phyloP scores from a whole-genome alignment of 2,329 filamentous ascomycete species.

The Cytospora mali region DNA sequence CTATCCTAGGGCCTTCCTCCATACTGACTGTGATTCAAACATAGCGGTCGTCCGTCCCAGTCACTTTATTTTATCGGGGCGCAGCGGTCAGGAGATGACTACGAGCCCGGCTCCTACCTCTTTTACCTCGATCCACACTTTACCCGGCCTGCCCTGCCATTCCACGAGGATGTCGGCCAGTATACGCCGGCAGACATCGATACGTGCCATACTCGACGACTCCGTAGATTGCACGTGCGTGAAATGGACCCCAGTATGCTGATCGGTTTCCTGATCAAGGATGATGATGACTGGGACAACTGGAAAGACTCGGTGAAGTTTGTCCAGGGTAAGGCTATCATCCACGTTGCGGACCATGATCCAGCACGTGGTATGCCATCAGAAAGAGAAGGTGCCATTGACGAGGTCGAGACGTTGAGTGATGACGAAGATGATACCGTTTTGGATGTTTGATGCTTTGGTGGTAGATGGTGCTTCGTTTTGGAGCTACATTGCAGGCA shows the following conservation, averaged over 20 bases:
- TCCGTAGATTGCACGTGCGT: slow-evolving; percentile 79
- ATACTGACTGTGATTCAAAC: slow-evolving; percentile 19
- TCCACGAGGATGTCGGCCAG: slow-evolving; percentile 55
- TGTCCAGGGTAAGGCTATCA: slow-evolving; percentile 79
- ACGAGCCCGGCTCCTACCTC: slow-evolving; percentile 65
- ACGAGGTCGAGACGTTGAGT: slow-evolving; percentile 88
- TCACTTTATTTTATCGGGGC: slow-evolving; percentile 68
- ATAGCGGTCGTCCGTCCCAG: slow-evolving; percentile 85
- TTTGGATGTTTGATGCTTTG: slow-evolving; percentile 24
- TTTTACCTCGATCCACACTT: slow-evolving; percentile 96
- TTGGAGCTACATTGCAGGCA: slow-evolving; percentile 5
- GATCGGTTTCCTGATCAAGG: slow-evolving; percentile 84
- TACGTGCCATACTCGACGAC: slow-evolving; percentile 82
- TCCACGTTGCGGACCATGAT: slow-evolving; percentile 78
- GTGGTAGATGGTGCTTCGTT: background rate
- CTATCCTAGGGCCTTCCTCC: background rate
- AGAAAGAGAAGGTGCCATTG: slow-evolving; percentile 74
- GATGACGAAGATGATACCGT: slow-evolving; percentile 56
- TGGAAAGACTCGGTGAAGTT: slow-evolving; percentile 80
- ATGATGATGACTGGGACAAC: slow-evolving; percentile 78
- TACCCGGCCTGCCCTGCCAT: slow-evolving; percentile 75
- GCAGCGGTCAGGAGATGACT: slow-evolving; percentile 37
- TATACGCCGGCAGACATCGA: slow-evolving; percentile 75
- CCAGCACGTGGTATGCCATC: slow-evolving; percentile 55
- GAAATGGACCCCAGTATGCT: slow-evolving; percentile 99